Conservation (phyloP, 352 stramenopile species). For the Blastocystis sp. region DNA sequence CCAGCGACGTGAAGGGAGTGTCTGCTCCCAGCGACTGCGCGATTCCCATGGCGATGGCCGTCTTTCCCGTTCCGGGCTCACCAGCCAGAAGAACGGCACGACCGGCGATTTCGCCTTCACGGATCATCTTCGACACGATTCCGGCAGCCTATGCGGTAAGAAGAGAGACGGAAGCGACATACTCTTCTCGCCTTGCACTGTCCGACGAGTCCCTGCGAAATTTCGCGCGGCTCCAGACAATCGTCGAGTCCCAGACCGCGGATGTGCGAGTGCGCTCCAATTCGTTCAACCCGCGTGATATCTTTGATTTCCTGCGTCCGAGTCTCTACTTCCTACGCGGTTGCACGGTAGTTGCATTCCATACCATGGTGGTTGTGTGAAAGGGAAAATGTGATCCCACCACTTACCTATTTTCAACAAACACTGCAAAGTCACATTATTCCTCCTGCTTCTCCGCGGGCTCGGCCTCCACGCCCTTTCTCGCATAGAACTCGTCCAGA, state of each 20-base stretch:
- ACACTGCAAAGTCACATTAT: background rate
- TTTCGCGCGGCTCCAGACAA: slow-evolving; percentile 78
- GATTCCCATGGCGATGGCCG: slow-evolving; percentile 92
- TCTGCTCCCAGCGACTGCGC: slow-evolving; percentile 88
- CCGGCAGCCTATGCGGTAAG: slow-evolving; percentile 68
- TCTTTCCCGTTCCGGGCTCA: slow-evolving; percentile 85
- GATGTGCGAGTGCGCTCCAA: slow-evolving; percentile 95
- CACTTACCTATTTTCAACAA: no score
- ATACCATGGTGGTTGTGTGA: no score
- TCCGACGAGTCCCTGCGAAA: slow-evolving; percentile 89
- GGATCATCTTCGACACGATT: slow-evolving; percentile 93
- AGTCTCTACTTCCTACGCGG: slow-evolving; percentile 55
- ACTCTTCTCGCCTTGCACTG: slow-evolving; percentile 79
- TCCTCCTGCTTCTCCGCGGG: background rate
- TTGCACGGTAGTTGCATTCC: no score
- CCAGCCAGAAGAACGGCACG: slow-evolving; percentile 86
- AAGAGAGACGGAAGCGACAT: background rate
- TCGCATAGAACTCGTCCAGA: slow-evolving; percentile 88
- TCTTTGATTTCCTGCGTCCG: slow-evolving; percentile 76
- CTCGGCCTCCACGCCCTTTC: slow-evolving; percentile 59
- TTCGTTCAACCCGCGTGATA: slow-evolving; percentile 92
- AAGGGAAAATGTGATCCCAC: no score
- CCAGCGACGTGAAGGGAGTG: slow-evolving; percentile 95
- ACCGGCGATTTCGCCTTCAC: slow-evolving; percentile 90
- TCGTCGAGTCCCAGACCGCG: slow-evolving; percentile 91